A percentile compares a stretch with the other conserved stretches of the same genome.
Conservation (phyloP, 345 rosid genomes). For the Mangifera indica region DNA sequence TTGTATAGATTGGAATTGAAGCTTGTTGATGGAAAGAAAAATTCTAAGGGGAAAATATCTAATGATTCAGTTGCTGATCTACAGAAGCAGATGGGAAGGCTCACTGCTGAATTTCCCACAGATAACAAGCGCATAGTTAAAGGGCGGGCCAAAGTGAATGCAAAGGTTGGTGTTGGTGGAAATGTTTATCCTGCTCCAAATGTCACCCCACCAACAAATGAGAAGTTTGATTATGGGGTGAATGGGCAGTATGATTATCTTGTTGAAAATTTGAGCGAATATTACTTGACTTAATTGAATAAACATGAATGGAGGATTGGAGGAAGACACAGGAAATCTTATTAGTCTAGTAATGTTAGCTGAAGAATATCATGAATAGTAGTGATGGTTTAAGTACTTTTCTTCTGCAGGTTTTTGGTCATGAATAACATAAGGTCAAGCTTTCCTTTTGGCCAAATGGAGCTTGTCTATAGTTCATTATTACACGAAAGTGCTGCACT, state of each 20-base stretch:
- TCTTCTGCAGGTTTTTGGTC: conserved; percentile 24
- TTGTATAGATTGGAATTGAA: conserved; percentile 91
- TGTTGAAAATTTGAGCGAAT: conserved; percentile 57
- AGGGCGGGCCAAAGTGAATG: conserved; percentile 59
- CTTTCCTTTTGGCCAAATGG: conserved; percentile 18
- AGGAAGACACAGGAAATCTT: conserved; percentile 11
- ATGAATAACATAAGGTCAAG: conserved; percentile 27
- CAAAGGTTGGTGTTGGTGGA: conserved; percentile 43
- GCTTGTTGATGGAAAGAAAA: conserved; percentile 91
- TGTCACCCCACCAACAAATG: conserved; percentile 44
- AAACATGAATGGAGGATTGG: not conserved
- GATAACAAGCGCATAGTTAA: conserved; percentile 73
- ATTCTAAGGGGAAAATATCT: conserved; percentile 60
- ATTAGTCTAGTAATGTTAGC: conserved; percentile 16
- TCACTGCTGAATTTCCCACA: conserved; percentile 81
- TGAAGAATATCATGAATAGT: conserved; percentile 14
- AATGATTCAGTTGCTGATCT: conserved; percentile 83
- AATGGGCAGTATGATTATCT: conserved; percentile 66
- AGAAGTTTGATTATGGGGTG: conserved; percentile 52
- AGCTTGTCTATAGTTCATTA: conserved; percentile 30
- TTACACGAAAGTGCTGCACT: conserved; percentile 10
- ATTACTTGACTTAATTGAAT: conserved; percentile 45
- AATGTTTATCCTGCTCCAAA: conserved; percentile 42
- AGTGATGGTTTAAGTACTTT: conserved; percentile 19
- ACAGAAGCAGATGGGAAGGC: conserved; percentile 97